A percentile compares a stretch with the other conserved stretches of the same genome.
Conservation (phyloP, 305 asterid species). For the Rubia peregrina region DNA sequence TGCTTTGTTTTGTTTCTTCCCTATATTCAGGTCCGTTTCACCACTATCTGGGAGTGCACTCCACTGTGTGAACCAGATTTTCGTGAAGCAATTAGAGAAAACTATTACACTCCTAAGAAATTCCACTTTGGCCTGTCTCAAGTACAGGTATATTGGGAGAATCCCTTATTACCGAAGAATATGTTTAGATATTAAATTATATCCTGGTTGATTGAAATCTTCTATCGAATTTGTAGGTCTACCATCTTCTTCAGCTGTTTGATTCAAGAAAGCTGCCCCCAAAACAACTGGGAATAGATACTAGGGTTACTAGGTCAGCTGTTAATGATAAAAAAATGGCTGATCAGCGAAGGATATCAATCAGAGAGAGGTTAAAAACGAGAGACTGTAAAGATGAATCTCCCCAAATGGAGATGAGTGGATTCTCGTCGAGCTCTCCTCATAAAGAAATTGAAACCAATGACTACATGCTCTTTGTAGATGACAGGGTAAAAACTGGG, state of each 20-base stretch:
- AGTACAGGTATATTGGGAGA: constrained; percentile 50
- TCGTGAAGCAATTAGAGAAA: constrained; percentile 53
- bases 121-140: constrained; percentile 62
- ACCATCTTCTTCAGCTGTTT: constrained; percentile 52
- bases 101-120: constrained; percentile 56
- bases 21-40: constrained; percentile 53
- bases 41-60: constrained; percentile 54
- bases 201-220: constrained; percentile 16
- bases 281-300: constrained; percentile 18
- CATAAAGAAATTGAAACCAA: constrained; percentile 22
- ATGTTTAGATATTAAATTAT: neutral
- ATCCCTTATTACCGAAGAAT: constrained; percentile 5
- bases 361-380: constrained; percentile 23
- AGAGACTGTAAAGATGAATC: constrained; percentile 21
- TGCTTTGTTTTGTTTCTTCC: constrained; percentile 12
- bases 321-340: constrained; percentile 26
- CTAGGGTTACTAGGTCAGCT: constrained; percentile 21
- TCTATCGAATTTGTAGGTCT: constrained; percentile 36
- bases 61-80: constrained; percentile 73
- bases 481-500: constrained; percentile 26
- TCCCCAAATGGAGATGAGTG: constrained; percentile 20
- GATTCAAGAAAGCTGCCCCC: constrained; percentile 41
- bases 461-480: constrained; percentile 21
- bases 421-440: constrained; percentile 23
- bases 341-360: constrained; percentile 23